Evolutionary conservation across 805 yeast species (phyloP), one percentile per base, ranked within the genome.

Genomic region (Cyberlindnera saturnus): DNA sequence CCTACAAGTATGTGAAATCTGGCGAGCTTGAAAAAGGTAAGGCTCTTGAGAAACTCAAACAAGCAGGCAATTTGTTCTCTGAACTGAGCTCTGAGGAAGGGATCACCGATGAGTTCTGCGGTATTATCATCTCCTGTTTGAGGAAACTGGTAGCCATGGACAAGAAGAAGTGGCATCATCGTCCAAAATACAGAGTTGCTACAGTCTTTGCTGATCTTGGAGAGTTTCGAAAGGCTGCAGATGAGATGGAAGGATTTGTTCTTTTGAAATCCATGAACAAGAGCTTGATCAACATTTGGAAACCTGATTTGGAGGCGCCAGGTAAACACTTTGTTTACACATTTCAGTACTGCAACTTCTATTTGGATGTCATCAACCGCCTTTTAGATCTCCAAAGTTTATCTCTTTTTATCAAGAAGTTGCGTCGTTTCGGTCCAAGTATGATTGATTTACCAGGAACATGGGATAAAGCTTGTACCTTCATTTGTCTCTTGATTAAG

Each of bases 151-250:
- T 73, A 15, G 40, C 66, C 0, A 63, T 75, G 10, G 98, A 91
- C 59, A 89, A 84, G 58, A 86, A 81, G 58, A 86, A 80, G 41
- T 89, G 97, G 97, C 95, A 89, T 41, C 98, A 93, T 57, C 75
- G 85, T 41, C 95, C 97, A 1, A 71, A 77, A 3, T 89, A 74
- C 56, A 69, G 89, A 48, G 66, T 86, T 14, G 88, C 97, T 0
- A 70, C 65, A 41, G 79, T 90, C 10, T 63, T 69, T 15, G 72
- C 65, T 41, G 77, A 79, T 4, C 70, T 77, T 33, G 61, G 70
- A 2, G 79, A 85, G 44, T 48, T 64, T 7, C 62, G 64, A 3
- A 69, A 65, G 1, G 93, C 97, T 0, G 68, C 71, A 37, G 73
- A 73, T 11, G 87, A 84, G 50, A 77, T 91, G 75, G 67, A 75